These are phyloP conservation scores for Pseudonitzschia multistriata DNA, from an alignment of 108 stramenopile genomes.

Conservation along the genomic window DNA sequence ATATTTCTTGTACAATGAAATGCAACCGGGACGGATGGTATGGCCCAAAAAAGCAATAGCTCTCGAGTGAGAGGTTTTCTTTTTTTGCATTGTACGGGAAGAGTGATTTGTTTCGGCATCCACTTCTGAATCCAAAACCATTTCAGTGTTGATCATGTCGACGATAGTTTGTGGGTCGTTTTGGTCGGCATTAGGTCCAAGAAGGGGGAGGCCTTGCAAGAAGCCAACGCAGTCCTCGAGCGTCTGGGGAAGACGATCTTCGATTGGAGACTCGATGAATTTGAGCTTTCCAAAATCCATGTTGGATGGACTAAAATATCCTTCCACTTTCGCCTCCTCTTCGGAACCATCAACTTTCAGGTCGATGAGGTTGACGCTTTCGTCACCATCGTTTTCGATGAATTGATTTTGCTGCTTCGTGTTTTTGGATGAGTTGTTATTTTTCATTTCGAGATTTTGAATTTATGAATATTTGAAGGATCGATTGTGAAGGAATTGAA, in stretches of 20 bases:
- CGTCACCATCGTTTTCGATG: neutral
- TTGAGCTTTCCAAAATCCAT: conserved; percentile 19
- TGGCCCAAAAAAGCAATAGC: conserved; percentile 23
- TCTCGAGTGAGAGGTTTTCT: conserved; percentile 15
- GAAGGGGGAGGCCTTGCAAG: conserved; percentile 19
- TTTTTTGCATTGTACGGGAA: neutral
- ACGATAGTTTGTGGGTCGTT: conserved; percentile 24
- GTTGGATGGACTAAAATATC: neutral
- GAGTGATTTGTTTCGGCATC: neutral
- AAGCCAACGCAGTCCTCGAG: conserved; percentile 32
- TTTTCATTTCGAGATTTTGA: no score
- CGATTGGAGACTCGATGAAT: conserved; percentile 17
- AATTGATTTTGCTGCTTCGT: neutral
- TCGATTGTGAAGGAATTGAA: no score
- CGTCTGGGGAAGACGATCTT: conserved; percentile 24
- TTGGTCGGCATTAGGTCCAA: conserved; percentile 25
- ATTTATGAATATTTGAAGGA: no score
- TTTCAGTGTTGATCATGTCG: conserved; percentile 34
- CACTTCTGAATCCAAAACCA: conserved; percentile 1
- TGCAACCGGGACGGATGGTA: conserved; percentile 23
- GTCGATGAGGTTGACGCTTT: conserved; percentile 20
- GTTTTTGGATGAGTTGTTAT: no score
- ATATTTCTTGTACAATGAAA: conserved; percentile 29
- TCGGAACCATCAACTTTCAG: neutral
- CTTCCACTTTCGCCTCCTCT: neutral